Percentiles rank a stretch among this genome's conserved stretches.
These are phyloP conservation scores for Neurospora sp. DNA, from an alignment of 2,329 filamentous ascomycete species.

Conservation along the genomic window DNA sequence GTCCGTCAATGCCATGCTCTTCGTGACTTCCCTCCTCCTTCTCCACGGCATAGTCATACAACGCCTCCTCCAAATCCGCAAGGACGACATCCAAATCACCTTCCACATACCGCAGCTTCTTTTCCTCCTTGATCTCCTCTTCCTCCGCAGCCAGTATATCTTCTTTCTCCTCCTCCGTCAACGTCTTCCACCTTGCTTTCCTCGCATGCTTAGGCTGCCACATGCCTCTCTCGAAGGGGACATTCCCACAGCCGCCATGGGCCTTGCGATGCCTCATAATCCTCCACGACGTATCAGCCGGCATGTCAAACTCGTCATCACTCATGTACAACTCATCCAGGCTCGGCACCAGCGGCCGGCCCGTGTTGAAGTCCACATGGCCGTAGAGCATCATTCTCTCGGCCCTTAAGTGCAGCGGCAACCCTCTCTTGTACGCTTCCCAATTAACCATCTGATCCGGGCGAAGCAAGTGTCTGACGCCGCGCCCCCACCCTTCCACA, in stretches of 20 bases:
- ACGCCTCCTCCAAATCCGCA: not conserved
- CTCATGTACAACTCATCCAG: conserved; percentile 41
- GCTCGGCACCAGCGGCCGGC: conserved; percentile 39
- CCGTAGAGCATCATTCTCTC: conserved; percentile 54
- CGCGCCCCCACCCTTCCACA: conserved; percentile 47
- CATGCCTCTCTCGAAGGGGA: conserved; percentile 22
- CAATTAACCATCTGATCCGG: conserved; percentile 49
- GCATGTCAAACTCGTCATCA: conserved; percentile 30
- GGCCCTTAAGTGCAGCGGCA: conserved; percentile 45
- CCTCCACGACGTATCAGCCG: conserved; percentile 4
- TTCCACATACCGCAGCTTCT: not conserved
- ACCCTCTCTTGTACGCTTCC: conserved; percentile 42
- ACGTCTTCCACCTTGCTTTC: conserved; percentile 33
- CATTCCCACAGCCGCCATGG: conserved; percentile 22
- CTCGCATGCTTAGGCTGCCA: conserved; percentile 35
- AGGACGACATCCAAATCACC: not conserved
- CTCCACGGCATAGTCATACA: not conserved
- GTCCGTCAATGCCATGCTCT: not conserved
- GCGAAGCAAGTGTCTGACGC: conserved; percentile 34
- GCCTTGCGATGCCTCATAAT: conserved; percentile 11
- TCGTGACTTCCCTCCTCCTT: not conserved
- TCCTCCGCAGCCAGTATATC: conserved; percentile 25
- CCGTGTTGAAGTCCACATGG: conserved; percentile 42
- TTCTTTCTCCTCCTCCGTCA: conserved; percentile 27
- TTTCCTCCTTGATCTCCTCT: conserved; percentile 15